Percentiles rank a stretch among this genome's conserved stretches.
phyloP scores from a whole-genome alignment of 1,139 yeast species.

The Tardiomyces digboiensis region DNA sequence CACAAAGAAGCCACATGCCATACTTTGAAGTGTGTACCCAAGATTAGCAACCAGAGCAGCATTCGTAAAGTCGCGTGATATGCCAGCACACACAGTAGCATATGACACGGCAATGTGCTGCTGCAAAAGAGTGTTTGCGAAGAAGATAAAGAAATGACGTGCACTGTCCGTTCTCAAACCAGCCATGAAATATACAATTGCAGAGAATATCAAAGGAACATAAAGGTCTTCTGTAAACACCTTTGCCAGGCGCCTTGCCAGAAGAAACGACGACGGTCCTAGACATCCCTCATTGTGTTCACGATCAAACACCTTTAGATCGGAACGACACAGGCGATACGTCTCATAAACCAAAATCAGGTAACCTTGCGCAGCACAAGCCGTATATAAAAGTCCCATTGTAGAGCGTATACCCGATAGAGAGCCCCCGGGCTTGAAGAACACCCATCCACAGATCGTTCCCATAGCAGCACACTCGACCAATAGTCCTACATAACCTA shows the following conservation, averaged over 20 bases:
- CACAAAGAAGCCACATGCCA: conserved; percentile 77
- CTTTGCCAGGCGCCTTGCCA: conserved; percentile 60
- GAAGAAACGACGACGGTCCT: conserved; percentile 55
- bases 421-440: conserved; percentile 51
- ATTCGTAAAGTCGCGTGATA: conserved; percentile 54
- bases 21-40: conserved; percentile 61
- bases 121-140: conserved; percentile 46
- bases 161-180: conserved; percentile 45
- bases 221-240: conserved; percentile 62
- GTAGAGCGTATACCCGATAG: conserved; percentile 60
- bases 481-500: conserved; percentile 44
- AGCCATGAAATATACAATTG: conserved; percentile 66
- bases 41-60: conserved; percentile 56
- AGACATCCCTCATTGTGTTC: conserved; percentile 68
- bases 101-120: conserved; percentile 48
- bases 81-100: conserved; percentile 47
- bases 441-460: conserved; percentile 65
- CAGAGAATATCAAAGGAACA: conserved; percentile 47
- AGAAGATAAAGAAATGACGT: conserved; percentile 51
- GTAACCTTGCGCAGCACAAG: conserved; percentile 60
- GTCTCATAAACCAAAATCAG: conserved; percentile 62
- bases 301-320: conserved; percentile 59
- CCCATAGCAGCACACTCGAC: conserved; percentile 52
- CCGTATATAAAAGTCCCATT: conserved; percentile 54
- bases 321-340: conserved; percentile 60